Evolutionary conservation across 1,284 basidiomycete genomes (phyloP), one percentile per base, ranked within the genome.

Genomic region (Ustilago xerochloae): DNA sequence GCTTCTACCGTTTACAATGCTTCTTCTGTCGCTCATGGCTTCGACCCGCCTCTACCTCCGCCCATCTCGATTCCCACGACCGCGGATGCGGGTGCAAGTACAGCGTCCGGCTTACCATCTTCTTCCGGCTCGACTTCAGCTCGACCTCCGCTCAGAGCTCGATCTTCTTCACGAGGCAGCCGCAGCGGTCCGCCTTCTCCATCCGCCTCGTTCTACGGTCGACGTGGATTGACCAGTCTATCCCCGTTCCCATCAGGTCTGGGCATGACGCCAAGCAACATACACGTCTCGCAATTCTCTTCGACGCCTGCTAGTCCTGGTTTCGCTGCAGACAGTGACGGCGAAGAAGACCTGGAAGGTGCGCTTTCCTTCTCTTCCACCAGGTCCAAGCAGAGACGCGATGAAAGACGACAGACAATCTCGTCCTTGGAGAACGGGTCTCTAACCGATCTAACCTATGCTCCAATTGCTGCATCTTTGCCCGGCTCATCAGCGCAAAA

Each of bases 131-230:
- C n/a, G 10, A 13, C 41, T n/a, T 43, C 41, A 43, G 35, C 53
- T 7, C 26, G 61, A 36, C 67, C 67, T 10, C 13, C 57, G 12
- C 45, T 64, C 15, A 57, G 62, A 35, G 55, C 67, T 22, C 53
- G 64, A 35, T 67, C 70, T 3, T 53, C 51, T 13, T 64, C 64
- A 6, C 60, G 70, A n/a, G 64, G 64, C n/a, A 73, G 70, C 43
- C 64, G 70, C 13, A 73, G 70, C 26, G 71, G 71, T 0, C 71
- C 71, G 3, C 66, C 71, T 0, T 69, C 66, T 9, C 71, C 71
- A 5, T 69, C 71, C 9, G 71, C 71, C 20, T 74, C 71, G 1
- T 74, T 74, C 43, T 74, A 69, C 29, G 71, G 70, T 10, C 48
- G 70, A 18, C 56, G 70, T 18, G 70, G 70, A 8, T 45, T 73